Base-by-base conservation (phyloP, 345 rosid species). In the Rubroshorea leprosula region DNA sequence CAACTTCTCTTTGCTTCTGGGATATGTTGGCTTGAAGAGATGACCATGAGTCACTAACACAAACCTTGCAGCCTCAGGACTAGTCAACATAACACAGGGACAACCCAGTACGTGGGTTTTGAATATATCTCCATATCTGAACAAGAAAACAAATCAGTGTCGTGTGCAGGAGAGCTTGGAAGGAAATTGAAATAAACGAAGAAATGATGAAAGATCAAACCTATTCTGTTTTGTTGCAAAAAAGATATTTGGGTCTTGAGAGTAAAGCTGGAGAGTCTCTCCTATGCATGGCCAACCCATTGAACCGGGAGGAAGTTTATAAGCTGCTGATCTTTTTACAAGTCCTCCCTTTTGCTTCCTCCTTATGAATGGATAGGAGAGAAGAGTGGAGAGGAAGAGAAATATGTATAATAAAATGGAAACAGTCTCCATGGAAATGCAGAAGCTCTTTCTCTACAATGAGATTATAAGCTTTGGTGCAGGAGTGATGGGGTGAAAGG, bases 11-110 rank as follows among this genome's bases (percentile, higher is more conserved):
- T 91, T 91, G 82, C 94, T 80, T 53, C 72, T 81, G 0, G 98
- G 98, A 68, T 91, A 91, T 5, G 88, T 85, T 27, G 98, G 98
- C 75, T 77, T 85, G 90, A 87, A 91, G 81, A 87, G 64, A 55
- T 73, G 74, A 15, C 94, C 86, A 49, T 80, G 82, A 41, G 86
- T 87, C 64, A 82, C 91, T 61, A 91, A 70, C 56, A 91, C 96
- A 61, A 91, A 85, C 67, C 66, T 72, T 1, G 87, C 84, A 0
- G 98, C 96, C 68, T 85, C 96, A 0, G 86, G 94, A 49, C 90
- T 83, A 16, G 85, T 81, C 61, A 87, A 58, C 95, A 91, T 80
- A n/a, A 87, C 83, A n/a, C 96, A 82, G 26, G 91, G 89, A 60
- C 84, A 91, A 9, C 98, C 85, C 1, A 87, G 78, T 62, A 87